phyloP scores from a whole-genome alignment of 176 grass and related monocot genomes.

The Otatea glauca region DNA sequence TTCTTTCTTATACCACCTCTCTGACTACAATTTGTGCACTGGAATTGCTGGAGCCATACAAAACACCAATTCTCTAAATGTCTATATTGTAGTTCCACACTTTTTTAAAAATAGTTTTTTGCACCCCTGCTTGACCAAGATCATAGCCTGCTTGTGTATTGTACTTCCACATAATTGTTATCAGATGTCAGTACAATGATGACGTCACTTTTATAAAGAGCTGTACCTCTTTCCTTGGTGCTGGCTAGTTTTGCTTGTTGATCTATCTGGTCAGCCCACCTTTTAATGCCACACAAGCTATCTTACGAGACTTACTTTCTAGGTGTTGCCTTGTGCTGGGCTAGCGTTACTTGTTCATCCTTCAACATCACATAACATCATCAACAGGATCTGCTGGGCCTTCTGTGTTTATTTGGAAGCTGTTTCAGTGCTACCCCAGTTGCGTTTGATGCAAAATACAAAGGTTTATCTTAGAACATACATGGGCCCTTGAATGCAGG shows the following conservation, averaged over 20 bases:
- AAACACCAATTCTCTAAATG: background rate
- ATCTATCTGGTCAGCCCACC: background rate
- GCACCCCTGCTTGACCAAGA: background rate
- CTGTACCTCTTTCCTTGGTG: background rate
- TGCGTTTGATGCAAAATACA: conserved; percentile 97
- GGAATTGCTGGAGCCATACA: background rate
- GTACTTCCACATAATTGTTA: background rate
- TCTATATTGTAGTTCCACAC: background rate
- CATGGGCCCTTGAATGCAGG: conserved; percentile 22
- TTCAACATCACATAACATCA: conserved; percentile 83
- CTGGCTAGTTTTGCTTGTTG: conserved; percentile 13
- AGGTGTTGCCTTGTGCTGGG: conserved; percentile 78
- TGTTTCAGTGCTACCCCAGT: conserved; percentile 93
- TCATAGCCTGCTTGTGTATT: conserved; percentile 9
- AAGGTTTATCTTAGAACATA: conserved; percentile 62
- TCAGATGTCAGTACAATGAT: background rate
- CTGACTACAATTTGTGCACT: background rate
- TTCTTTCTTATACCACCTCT: conserved; percentile 1
- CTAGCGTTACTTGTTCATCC: conserved; percentile 80
- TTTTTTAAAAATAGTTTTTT: background rate
- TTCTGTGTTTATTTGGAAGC: conserved; percentile 99
- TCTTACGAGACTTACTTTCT: conserved; percentile 33
- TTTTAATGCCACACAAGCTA: background rate
- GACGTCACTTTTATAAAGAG: conserved; percentile 19
- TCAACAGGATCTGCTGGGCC: conserved; percentile 92